Evolutionary conservation across 495 filamentous ascomycete genomes (phyloP).

Genomic region (Filosporella fistucella): DNA sequence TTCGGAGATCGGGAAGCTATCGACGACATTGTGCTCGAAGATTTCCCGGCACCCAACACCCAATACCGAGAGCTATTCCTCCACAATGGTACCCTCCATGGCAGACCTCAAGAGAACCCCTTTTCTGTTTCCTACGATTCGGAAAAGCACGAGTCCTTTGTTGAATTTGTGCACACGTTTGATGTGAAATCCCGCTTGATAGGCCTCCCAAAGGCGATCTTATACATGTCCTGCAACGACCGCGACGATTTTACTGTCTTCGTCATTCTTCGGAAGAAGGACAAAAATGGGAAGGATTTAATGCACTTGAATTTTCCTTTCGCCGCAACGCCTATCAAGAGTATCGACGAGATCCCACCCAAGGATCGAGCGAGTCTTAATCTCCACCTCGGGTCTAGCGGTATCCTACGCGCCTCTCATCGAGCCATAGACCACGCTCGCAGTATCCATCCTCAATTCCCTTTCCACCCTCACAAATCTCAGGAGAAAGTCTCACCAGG

Average conservation of each 20-base stretch:
- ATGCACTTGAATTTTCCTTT: conserved; percentile 2
- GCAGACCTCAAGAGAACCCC: background rate
- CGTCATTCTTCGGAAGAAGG: conserved; percentile 2
- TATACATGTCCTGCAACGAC: background rate
- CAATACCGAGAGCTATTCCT: background rate
- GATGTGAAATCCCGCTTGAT: background rate
- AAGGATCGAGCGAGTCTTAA: background rate
- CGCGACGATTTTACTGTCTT: conserved; percentile 1
- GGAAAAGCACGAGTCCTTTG: background rate
- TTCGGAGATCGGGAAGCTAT: background rate
- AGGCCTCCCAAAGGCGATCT: background rate
- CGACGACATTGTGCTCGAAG: background rate
- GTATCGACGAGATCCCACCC: background rate
- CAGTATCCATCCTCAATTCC: background rate
- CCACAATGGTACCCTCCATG: background rate
- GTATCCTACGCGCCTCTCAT: background rate
- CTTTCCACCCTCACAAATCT: background rate
- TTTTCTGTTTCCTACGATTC: background rate
- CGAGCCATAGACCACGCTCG: background rate
- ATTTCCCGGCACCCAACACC: background rate
- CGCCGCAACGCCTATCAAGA: background rate
- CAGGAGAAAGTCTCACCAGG: background rate
- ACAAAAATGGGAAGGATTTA: background rate
- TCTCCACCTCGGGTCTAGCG: background rate
- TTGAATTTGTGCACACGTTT: background rate